Conservation (phyloP, 768 basidiomycete species). For the Zangia roseola region DNA sequence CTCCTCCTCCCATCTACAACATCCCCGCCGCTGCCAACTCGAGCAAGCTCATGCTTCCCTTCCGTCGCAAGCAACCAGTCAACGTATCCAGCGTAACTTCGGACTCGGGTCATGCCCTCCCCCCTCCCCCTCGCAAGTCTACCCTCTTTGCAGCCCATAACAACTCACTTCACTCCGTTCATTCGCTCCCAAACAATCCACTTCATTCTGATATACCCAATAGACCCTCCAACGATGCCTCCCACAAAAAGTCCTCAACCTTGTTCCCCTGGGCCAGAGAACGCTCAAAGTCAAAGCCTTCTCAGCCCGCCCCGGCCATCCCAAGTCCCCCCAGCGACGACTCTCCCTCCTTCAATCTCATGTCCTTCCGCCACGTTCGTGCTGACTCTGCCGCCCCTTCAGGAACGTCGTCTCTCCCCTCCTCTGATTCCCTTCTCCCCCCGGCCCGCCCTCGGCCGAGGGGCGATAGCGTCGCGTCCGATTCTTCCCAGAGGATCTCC, state of each 20-base stretch:
- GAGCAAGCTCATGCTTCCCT: constrained; percentile 45
- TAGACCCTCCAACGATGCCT: constrained; percentile 16
- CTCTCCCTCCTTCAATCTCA: constrained; percentile 62
- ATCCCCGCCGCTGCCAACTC: constrained; percentile 34
- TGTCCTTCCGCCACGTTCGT: constrained; percentile 68
- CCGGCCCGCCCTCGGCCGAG: constrained; percentile 49
- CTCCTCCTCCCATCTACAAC: constrained; percentile 27
- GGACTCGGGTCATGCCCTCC: constrained; percentile 43
- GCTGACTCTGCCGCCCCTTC: constrained; percentile 37
- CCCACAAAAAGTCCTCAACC: constrained; percentile 34
- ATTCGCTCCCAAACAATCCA: constrained; percentile 55
- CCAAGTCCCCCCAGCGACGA: constrained; percentile 20
- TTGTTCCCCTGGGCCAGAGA: constrained; percentile 36
- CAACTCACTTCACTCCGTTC: constrained; percentile 50
- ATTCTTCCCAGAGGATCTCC: constrained; percentile 71
- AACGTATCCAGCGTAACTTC: constrained; percentile 40
- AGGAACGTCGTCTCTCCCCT: constrained; percentile 27
- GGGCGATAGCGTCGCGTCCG: constrained; percentile 56
- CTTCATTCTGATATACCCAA: constrained; percentile 23
- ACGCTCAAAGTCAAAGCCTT: constrained; percentile 36
- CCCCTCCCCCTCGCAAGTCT: constrained; percentile 62
- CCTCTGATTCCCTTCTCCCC: constrained; percentile 30
- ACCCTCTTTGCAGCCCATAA: constrained; percentile 61
- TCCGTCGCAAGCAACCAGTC: constrained; percentile 38
- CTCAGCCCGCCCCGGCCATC: constrained; percentile 30